These are phyloP conservation scores for Blumeria graminis DNA, from an alignment of 2,329 filamentous ascomycete genomes.

Conservation along the genomic window DNA sequence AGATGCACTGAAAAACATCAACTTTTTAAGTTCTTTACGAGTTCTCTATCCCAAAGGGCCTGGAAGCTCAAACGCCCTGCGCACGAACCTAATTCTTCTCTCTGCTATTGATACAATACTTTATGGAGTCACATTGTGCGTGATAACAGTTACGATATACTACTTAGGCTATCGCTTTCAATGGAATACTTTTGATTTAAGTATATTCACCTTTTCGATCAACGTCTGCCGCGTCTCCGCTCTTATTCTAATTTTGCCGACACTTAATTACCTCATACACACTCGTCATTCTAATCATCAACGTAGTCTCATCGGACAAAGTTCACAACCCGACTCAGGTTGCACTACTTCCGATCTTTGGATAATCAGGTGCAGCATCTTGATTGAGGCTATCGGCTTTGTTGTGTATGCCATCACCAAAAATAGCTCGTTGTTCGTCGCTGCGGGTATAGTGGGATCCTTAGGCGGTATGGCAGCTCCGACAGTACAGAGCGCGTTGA, in stretches of 20 bases:
- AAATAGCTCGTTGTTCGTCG: constrained; percentile 37
- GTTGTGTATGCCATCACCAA: constrained; percentile 48
- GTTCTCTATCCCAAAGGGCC: constrained; percentile 52
- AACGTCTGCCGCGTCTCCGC: constrained; percentile 51
- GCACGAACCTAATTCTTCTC: constrained; percentile 62
- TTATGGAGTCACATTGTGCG: constrained; percentile 60
- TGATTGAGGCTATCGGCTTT: constrained; percentile 55
- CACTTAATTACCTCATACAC: constrained; percentile 54
- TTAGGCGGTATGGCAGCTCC: constrained; percentile 70
- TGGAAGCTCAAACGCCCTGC: constrained; percentile 32
- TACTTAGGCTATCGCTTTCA: constrained; percentile 61
- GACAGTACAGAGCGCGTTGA: constrained; percentile 60
- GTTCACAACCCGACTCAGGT: constrained; percentile 21
- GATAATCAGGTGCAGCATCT: constrained; percentile 48
- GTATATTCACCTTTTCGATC: constrained; percentile 56
- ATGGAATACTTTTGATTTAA: constrained; percentile 64
- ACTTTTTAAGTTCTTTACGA: constrained; percentile 53
- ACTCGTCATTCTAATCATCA: constrained; percentile 11
- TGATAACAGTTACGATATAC: constrained; percentile 57
- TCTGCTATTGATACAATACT: constrained; percentile 61
- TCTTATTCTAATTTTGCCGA: constrained; percentile 51
- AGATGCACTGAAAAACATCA: constrained; percentile 22
- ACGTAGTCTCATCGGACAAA: constrained; percentile 35
- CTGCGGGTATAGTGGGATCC: constrained; percentile 47
- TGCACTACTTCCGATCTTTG: constrained; percentile 56